A percentile compares a stretch with the other conserved stretches of the same genome.
phyloP scores from a whole-genome alignment of 371 early-diverging fungal genomes.

The Apophysomyces sp. region DNA sequence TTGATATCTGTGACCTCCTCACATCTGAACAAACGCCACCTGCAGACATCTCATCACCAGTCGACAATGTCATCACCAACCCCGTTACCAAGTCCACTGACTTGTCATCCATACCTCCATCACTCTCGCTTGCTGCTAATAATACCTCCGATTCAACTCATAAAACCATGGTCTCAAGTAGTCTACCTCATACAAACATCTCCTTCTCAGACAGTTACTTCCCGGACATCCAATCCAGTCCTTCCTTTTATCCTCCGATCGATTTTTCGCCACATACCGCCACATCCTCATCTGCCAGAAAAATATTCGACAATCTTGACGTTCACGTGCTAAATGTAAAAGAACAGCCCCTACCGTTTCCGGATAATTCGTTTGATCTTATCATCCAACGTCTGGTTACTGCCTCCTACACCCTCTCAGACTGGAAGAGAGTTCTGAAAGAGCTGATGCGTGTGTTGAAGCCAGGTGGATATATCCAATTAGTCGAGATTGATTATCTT shows the following conservation, averaged over 20 bases:
- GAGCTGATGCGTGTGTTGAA: constrained; percentile 25
- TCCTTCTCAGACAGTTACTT: neutral
- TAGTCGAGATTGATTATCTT: constrained; percentile 6
- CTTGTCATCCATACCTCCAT: constrained; percentile 24
- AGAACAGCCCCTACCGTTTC: constrained; percentile 22
- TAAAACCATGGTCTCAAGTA: neutral
- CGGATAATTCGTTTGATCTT: constrained; percentile 33
- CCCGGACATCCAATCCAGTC: constrained; percentile 3
- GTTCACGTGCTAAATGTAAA: constrained; percentile 18
- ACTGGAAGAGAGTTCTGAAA: constrained; percentile 22
- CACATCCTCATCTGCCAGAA: constrained; percentile 2
- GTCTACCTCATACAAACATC: neutral
- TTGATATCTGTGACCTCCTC: constrained; percentile 20
- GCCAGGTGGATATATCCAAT: constrained; percentile 25
- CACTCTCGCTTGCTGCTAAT: neutral
- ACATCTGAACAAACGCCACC: constrained; percentile 7
- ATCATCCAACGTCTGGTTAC: constrained; percentile 23
- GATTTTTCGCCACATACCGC: neutral
- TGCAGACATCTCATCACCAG: constrained; percentile 8
- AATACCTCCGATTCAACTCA: neutral
- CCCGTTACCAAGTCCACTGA: neutral
- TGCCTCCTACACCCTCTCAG: constrained; percentile 12
- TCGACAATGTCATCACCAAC: neutral
- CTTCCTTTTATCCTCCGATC: neutral
- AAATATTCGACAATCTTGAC: constrained; percentile 26